A percentile compares a stretch with the other conserved stretches of the same genome.
These are phyloP conservation scores for Cryptococcus floricola DNA, from an alignment of 1,284 basidiomycete genomes.

Conservation along the genomic window DNA sequence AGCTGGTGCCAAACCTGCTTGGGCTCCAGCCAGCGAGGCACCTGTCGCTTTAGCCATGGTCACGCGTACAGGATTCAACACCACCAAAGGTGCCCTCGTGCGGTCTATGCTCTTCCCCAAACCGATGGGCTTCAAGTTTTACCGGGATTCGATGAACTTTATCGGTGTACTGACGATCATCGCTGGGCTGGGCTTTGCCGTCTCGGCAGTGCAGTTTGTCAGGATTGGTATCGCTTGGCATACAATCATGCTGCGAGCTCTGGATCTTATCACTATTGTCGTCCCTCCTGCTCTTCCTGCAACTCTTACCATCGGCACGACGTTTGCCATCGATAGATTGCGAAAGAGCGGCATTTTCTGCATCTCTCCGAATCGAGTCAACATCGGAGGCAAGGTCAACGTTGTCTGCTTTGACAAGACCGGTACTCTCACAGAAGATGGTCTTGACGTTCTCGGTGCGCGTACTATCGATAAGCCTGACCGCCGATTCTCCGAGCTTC, in stretches of 20 bases:
- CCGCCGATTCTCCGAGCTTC: slow-evolving; percentile 83
- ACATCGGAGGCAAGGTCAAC: slow-evolving; percentile 94
- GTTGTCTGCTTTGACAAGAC: slow-evolving; percentile 99
- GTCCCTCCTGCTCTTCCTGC: slow-evolving; percentile 97
- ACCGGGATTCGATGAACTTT: slow-evolving; percentile 95
- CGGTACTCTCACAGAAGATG: slow-evolving; percentile 96
- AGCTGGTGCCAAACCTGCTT: slow-evolving; percentile 54
- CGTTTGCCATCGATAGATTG: slow-evolving; percentile 87
- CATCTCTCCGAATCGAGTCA: slow-evolving; percentile 93
- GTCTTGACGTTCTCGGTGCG: slow-evolving; percentile 91
- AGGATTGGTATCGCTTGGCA: slow-evolving; percentile 83
- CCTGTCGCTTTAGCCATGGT: slow-evolving; percentile 80
- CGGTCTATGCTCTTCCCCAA: slow-evolving; percentile 99
- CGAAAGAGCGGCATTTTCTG: slow-evolving; percentile 90
- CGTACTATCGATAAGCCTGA: slow-evolving; percentile 69
- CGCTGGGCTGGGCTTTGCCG: slow-evolving; percentile 80
- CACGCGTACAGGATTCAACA: slow-evolving; percentile 92
- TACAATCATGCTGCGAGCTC: slow-evolving; percentile 84
- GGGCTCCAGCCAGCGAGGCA: slow-evolving; percentile 53
- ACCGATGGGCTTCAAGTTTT: slow-evolving; percentile 96
- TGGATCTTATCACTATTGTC: slow-evolving; percentile 97
- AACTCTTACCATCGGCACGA: slow-evolving; percentile 94
- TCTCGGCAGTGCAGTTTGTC: slow-evolving; percentile 86
- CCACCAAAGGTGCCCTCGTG: slow-evolving; percentile 93
- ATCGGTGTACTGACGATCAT: slow-evolving; percentile 87